These are phyloP conservation scores for Hyaloperonospora brassicae DNA, from an alignment of 352 stramenopile genomes.

Conservation along the genomic window DNA sequence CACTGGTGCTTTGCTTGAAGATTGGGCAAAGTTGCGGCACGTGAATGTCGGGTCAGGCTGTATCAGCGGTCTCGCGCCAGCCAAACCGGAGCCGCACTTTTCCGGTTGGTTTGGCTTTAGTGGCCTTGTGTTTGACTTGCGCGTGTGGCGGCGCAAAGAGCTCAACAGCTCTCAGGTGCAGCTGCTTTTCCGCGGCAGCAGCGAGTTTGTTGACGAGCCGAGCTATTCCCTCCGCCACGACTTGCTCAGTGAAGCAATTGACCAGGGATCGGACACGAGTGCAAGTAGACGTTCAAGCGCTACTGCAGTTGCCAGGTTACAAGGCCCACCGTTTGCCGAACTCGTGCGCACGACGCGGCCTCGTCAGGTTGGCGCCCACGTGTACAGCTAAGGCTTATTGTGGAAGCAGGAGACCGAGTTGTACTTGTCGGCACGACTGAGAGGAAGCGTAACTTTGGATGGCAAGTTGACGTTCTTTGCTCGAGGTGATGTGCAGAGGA, in stretches of 20 bases:
- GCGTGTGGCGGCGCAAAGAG: constrained; percentile 41
- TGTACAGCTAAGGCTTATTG: constrained; percentile 43
- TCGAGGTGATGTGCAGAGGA: too few relatives aligned
- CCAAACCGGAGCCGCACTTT: constrained; percentile 51
- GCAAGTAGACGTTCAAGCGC: constrained; percentile 13
- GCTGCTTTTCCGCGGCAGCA: constrained; percentile 52
- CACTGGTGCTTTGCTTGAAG: constrained; percentile 30
- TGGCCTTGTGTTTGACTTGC: constrained; percentile 49
- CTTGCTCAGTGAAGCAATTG: constrained; percentile 9
- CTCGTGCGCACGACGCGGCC: constrained; percentile 44
- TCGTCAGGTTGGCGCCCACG: constrained; percentile 54
- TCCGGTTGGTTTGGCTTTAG: constrained; percentile 68
- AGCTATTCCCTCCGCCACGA: constrained; percentile 47
- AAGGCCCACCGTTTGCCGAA: constrained; percentile 31
- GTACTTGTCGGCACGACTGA: too few relatives aligned
- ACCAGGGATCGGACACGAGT: constrained; percentile 5
- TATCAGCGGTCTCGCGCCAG: constrained; percentile 41
- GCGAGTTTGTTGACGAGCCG: constrained; percentile 43
- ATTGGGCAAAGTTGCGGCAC: constrained; percentile 41
- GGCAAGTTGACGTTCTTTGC: too few relatives aligned
- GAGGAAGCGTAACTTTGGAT: too few relatives aligned
- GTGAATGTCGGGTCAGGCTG: constrained; percentile 57
- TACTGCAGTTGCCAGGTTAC: constrained; percentile 11
- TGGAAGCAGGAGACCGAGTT: background rate
- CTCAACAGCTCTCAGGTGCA: constrained; percentile 43